Evolutionary conservation across 345 rosid genomes (phyloP).

Genomic region (Streptanthus diversifolius): DNA sequence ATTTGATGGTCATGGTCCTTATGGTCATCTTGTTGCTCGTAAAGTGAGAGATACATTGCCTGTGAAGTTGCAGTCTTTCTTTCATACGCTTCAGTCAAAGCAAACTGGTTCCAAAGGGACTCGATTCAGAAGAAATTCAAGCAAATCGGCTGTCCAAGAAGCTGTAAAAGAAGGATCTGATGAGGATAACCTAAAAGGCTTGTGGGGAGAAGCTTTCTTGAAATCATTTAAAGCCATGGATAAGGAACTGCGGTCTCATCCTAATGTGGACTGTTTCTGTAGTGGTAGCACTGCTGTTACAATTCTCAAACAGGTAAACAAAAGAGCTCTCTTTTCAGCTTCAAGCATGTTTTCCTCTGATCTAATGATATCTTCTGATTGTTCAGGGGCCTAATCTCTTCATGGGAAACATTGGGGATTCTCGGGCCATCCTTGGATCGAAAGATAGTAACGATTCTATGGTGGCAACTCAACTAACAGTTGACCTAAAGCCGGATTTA

Average conservation of each 20-base stretch:
- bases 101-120: slow-evolving; percentile 54
- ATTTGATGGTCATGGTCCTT: slow-evolving; percentile 99
- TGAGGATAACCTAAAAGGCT: slow-evolving; percentile 52
- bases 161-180: slow-evolving; percentile 49
- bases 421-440: slow-evolving; percentile 97
- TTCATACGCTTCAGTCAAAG: slow-evolving; percentile 48
- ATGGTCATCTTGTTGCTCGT: slow-evolving; percentile 95
- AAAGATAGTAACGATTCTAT: slow-evolving; percentile 69
- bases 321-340: not conserved
- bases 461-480: slow-evolving; percentile 87
- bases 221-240: slow-evolving; percentile 97
- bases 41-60: slow-evolving; percentile 93
- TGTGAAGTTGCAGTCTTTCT: slow-evolving; percentile 61
- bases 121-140: slow-evolving; percentile 50
- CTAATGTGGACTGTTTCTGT: slow-evolving; percentile 92
- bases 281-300: slow-evolving; percentile 98
- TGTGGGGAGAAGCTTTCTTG: slow-evolving; percentile 87
- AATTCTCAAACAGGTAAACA: slow-evolving; percentile 79
- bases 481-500: slow-evolving; percentile 95
- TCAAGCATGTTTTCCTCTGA: not conserved
- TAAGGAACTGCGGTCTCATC: slow-evolving; percentile 84
- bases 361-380: not conserved
- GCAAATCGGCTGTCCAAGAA: slow-evolving; percentile 51
- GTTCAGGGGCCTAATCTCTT: slow-evolving; percentile 82
- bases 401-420: slow-evolving; percentile 97